Conservation (phyloP, 2,329 filamentous ascomycete genomes). For the Nemania sp. region DNA sequence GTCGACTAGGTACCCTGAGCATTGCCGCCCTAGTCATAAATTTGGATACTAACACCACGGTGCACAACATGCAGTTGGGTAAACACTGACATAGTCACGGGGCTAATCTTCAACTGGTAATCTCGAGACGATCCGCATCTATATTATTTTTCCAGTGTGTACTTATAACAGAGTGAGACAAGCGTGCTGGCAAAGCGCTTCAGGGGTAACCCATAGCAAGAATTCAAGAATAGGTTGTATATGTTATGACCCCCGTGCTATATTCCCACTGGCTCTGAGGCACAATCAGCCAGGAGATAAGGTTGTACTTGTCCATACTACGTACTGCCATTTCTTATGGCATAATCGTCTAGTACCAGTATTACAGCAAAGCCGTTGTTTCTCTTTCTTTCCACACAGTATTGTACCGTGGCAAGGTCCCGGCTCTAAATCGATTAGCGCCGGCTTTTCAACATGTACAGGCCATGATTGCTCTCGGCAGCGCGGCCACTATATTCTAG, state of each 20-base stretch:
- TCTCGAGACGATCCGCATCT: conserved; percentile 21
- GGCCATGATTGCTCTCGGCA: neutral
- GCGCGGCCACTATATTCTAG: neutral
- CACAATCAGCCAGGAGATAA: conserved; percentile 15
- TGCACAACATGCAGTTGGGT: conserved; percentile 28
- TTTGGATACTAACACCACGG: conserved; percentile 33
- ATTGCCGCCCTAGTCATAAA: conserved; percentile 27
- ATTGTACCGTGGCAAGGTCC: neutral
- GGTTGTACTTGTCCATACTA: conserved; percentile 21
- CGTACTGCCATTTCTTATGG: conserved; percentile 28
- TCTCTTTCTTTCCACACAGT: neutral
- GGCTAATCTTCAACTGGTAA: conserved; percentile 30
- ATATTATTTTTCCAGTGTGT: conserved; percentile 26
- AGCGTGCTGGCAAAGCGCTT: conserved; percentile 27
- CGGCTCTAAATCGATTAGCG: neutral
- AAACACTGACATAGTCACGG: conserved; percentile 21
- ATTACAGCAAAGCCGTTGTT: neutral
- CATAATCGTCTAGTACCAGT: conserved; percentile 11
- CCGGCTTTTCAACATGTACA: neutral
- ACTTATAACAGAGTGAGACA: conserved; percentile 31
- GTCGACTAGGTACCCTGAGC: conserved; percentile 11
- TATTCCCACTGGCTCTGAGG: conserved; percentile 27
- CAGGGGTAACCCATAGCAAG: conserved; percentile 24
- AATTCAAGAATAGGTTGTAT: conserved; percentile 33
- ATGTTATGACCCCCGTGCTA: conserved; percentile 33